Percentiles rank a stretch among this genome's conserved stretches.
Conservation (phyloP, 306 rosid species). For the Begonia masoniana region DNA sequence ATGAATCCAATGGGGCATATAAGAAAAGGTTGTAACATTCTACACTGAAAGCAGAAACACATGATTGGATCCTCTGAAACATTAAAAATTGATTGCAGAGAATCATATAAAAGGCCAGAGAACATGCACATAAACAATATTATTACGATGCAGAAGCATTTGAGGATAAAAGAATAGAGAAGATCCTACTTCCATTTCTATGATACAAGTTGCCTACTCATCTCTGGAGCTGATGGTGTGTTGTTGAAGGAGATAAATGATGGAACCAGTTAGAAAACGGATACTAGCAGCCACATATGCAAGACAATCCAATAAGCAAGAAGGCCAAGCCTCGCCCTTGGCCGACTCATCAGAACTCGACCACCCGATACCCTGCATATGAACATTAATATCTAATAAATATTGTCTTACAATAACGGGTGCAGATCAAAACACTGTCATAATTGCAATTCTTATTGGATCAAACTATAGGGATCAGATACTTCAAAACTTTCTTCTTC, state of each 20-base stretch:
- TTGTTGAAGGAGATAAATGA: slow-evolving; percentile 6
- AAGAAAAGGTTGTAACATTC: background rate
- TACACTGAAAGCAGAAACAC: background rate
- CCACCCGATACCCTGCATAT: slow-evolving; percentile 86
- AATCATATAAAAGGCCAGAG: slow-evolving; percentile 14
- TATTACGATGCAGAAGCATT: background rate
- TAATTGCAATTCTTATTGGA: too few species aligned
- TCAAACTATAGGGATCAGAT: too few species aligned
- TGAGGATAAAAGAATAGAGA: background rate
- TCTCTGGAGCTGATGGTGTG: slow-evolving; percentile 11
- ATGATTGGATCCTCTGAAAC: slow-evolving; percentile 42
- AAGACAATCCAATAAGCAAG: slow-evolving; percentile 58
- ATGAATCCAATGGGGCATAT: background rate
- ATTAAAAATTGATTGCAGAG: slow-evolving; percentile 76
- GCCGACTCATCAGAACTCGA: slow-evolving; percentile 78
- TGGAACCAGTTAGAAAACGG: slow-evolving; percentile 40
- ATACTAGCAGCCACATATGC: slow-evolving; percentile 84
- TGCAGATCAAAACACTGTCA: too few species aligned
- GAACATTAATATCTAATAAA: background rate
- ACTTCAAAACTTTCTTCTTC: too few species aligned
- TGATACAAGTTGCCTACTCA: slow-evolving; percentile 42
- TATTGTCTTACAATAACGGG: background rate
- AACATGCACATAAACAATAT: slow-evolving; percentile 7
- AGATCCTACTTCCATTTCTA: slow-evolving; percentile 11
- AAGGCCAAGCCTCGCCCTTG: slow-evolving; percentile 78